Evolutionary conservation across 169 alveolate species (phyloP).

Genomic region (Eimeria zaria): DNA sequence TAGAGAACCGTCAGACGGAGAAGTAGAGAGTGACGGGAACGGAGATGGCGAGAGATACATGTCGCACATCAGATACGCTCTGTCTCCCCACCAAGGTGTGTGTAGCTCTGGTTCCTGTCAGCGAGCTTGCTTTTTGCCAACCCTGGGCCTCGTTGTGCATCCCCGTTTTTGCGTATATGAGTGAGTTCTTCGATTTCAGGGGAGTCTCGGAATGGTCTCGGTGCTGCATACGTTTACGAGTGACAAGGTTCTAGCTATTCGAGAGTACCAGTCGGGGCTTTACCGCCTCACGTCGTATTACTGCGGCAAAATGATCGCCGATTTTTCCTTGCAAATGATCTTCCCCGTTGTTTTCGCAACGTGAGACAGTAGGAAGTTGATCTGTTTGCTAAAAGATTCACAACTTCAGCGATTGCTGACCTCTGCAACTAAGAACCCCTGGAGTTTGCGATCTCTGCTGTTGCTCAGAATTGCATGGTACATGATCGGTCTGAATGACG

Average conservation of each 20-base stretch:
- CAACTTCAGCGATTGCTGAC: not conserved
- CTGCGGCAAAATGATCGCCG: slow-evolving; percentile 81
- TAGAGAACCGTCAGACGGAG: not conserved
- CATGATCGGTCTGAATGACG: slow-evolving; percentile 83
- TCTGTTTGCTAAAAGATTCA: not conserved
- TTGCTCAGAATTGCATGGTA: slow-evolving; percentile 79
- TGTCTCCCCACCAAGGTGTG: not conserved
- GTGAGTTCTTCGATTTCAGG: slow-evolving; percentile 25
- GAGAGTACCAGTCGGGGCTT: slow-evolving; percentile 84
- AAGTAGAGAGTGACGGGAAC: not conserved
- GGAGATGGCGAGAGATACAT: not conserved
- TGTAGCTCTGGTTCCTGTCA: not conserved
- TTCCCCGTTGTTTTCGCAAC: slow-evolving; percentile 82
- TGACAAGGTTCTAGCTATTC: slow-evolving; percentile 78
- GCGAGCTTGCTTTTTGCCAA: not conserved
- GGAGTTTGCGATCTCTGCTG: not conserved
- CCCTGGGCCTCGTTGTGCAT: not conserved
- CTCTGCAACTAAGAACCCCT: not conserved
- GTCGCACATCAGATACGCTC: not conserved
- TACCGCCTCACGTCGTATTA: slow-evolving; percentile 80
- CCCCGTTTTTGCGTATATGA: not conserved
- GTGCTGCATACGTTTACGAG: slow-evolving; percentile 84
- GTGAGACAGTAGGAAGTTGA: slow-evolving; percentile 47
- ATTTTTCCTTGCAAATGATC: slow-evolving; percentile 76
- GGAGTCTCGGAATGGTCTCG: slow-evolving; percentile 76